These are phyloP conservation scores for Serendipita sp. DNA, from an alignment of 768 basidiomycete species.

Conservation along the genomic window DNA sequence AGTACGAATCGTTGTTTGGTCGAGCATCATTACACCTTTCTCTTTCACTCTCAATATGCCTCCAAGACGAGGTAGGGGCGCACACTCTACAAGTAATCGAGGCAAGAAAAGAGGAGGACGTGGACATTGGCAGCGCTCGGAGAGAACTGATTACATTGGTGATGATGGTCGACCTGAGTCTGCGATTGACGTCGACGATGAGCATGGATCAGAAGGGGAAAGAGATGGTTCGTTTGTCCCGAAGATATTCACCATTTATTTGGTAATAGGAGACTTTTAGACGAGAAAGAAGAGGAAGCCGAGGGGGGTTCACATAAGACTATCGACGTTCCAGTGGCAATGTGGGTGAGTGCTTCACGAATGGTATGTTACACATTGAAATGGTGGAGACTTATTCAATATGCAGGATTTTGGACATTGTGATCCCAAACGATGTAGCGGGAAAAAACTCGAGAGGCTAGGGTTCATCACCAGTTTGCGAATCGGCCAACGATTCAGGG, in stretches of 20 bases:
- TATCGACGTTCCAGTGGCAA: conserved; percentile 65
- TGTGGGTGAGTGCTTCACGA: conserved; percentile 71
- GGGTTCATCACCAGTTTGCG: conserved; percentile 72
- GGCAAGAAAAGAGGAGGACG: background rate
- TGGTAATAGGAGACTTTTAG: conserved; percentile 10
- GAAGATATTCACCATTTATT: conserved; percentile 1
- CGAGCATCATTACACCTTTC: too few species aligned
- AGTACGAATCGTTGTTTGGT: too few species aligned
- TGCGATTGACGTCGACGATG: conserved; percentile 32
- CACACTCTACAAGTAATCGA: background rate
- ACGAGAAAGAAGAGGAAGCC: conserved; percentile 6
- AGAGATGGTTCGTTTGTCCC: conserved; percentile 12
- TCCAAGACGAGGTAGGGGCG: background rate
- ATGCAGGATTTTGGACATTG: conserved; percentile 94
- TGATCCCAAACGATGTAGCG: conserved; percentile 74
- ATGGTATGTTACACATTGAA: too few species aligned
- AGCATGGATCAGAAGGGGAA: conserved; percentile 24
- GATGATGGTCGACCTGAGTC: conserved; percentile 40
- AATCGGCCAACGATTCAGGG: conserved; percentile 76
- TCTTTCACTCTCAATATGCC: too few species aligned
- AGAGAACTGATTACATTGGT: background rate
- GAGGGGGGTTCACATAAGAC: conserved; percentile 22
- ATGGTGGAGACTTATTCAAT: background rate
- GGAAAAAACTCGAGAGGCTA: conserved; percentile 79
- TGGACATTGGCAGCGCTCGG: background rate